Percentiles rank a stretch among this genome's conserved stretches.
Conservation (phyloP, 2,329 filamentous ascomycete species). For the Aaosphaeria pasadenensis region DNA sequence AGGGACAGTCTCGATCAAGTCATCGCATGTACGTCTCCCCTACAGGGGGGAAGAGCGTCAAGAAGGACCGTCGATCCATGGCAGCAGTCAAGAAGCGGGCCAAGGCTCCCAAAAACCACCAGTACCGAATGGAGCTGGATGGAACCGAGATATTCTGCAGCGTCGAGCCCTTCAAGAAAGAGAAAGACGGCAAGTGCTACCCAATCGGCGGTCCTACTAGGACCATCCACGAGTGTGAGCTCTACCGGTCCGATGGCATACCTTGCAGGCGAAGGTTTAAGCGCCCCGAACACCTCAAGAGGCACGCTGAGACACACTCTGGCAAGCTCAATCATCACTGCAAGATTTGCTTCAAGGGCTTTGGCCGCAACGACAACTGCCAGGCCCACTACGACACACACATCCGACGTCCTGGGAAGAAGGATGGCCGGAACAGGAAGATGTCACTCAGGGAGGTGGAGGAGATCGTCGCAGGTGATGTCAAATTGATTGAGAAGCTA, state of each 20-base stretch:
- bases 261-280: conserved; percentile 16
- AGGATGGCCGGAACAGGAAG: conserved; percentile 23
- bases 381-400: conserved; percentile 32
- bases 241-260: conserved; percentile 4
- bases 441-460: conserved; percentile 20
- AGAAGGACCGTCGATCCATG: conserved; percentile 5
- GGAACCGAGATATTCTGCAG: not conserved
- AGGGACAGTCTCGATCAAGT: conserved; percentile 4
- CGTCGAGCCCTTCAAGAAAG: not conserved
- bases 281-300: conserved; percentile 29
- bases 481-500: conserved; percentile 30
- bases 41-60: conserved; percentile 10
- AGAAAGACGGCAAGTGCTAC: conserved; percentile 2
- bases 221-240: conserved; percentile 1
- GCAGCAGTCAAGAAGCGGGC: not conserved
- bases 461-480: conserved; percentile 8
- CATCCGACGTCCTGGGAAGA: conserved; percentile 21
- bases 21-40: conserved; percentile 4
- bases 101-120: not conserved
- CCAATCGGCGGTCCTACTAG: conserved; percentile 1
- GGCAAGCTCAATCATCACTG: conserved; percentile 18
- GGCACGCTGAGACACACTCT: conserved; percentile 25
- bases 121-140: not conserved
- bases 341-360: conserved; percentile 20
- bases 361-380: conserved; percentile 35